These are phyloP conservation scores for Flaveria brownii DNA, from an alignment of 129 eudicot species.

Conservation along the genomic window DNA sequence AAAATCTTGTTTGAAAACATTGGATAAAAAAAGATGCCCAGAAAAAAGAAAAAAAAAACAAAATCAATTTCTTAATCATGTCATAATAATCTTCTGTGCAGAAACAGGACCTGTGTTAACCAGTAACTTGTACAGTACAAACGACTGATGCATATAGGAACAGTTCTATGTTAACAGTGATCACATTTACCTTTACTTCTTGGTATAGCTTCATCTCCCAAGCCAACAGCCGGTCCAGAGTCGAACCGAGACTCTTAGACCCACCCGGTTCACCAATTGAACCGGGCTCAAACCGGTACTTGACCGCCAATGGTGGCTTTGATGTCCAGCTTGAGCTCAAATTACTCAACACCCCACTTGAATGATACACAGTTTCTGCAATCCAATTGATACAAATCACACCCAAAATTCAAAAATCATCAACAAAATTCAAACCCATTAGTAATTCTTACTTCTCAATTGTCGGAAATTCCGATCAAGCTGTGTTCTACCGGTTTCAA, in stretches of 20 bases:
- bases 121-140: constrained; percentile 12
- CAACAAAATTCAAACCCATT: not conserved
- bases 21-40: constrained; percentile 14
- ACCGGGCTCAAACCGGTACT: constrained; percentile 80
- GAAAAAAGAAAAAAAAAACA: not conserved
- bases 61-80: constrained; percentile 33
- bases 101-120: not conserved
- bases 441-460: constrained; percentile 58
- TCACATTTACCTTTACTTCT: constrained; percentile 81
- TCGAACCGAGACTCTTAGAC: constrained; percentile 84
- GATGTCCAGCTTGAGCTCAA: constrained; percentile 99
- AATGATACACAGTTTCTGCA: constrained; percentile 93
- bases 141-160: constrained; percentile 10
- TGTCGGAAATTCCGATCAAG: constrained; percentile 85
- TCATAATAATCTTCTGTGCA: constrained; percentile 21
- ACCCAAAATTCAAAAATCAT: not conserved
- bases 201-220: constrained; percentile 97
- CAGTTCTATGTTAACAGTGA: not conserved
- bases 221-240: constrained; percentile 86
- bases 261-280: constrained; percentile 64
- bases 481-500: constrained; percentile 89
- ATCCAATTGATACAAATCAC: constrained; percentile 9
- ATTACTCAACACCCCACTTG: constrained; percentile 84
- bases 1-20: constrained; percentile 32
- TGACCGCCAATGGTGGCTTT: constrained; percentile 92